Conservation (phyloP, 2,329 filamentous ascomycete genomes). For the Colletotrichum destructivum region DNA sequence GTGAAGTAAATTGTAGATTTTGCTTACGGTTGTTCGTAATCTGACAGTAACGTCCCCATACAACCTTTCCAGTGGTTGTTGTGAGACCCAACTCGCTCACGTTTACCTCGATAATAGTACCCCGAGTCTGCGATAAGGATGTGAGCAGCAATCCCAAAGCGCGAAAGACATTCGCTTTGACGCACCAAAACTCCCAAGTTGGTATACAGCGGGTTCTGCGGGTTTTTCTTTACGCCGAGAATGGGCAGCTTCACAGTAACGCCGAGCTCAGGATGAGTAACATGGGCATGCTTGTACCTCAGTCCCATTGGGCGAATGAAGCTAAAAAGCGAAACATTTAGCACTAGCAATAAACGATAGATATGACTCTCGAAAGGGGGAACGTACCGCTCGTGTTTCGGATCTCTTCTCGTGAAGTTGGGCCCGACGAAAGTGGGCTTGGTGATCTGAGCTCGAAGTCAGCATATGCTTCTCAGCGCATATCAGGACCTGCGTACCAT, state of each 20-base stretch:
- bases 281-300: constrained; percentile 67
- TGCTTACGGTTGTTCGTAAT: constrained; percentile 58
- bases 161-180: constrained; percentile 64
- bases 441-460: constrained; percentile 63
- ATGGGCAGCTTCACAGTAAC: constrained; percentile 80
- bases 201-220: constrained; percentile 90
- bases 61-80: constrained; percentile 92
- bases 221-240: constrained; percentile 76
- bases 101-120: constrained; percentile 81
- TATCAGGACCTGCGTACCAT: constrained; percentile 73
- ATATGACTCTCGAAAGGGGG: background rate
- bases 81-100: constrained; percentile 92
- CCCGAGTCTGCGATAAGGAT: background rate
- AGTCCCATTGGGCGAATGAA: constrained; percentile 66
- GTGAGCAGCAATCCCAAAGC: background rate
- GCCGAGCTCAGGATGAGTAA: constrained; percentile 82
- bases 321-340: constrained; percentile 39
- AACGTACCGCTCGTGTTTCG: constrained; percentile 73
- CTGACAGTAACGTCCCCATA: constrained; percentile 90
- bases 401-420: constrained; percentile 90
- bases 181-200: constrained; percentile 92
- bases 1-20: background rate
- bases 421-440: constrained; percentile 92
- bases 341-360: background rate
- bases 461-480: background rate